Conservation (phyloP, 2,329 filamentous ascomycete species). For the Aschersonia sp. region DNA sequence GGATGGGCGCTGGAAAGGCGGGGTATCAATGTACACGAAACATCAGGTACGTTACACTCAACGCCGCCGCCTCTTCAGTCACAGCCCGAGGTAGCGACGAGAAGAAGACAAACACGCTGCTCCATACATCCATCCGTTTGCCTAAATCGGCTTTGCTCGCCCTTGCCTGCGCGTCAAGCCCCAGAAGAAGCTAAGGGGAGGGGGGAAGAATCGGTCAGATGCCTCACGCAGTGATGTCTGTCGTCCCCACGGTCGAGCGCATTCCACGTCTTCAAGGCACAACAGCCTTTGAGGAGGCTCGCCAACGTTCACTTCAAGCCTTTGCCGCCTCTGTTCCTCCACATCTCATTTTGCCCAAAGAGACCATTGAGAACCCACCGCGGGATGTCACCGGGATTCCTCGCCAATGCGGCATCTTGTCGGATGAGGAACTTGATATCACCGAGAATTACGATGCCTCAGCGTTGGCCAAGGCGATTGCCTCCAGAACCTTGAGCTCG, state of each 20-base stretch:
- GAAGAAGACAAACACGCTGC: not conserved
- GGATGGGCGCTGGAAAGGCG: not conserved
- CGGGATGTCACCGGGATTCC: constrained; percentile 20
- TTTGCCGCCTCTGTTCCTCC: constrained; percentile 18
- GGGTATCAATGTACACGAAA: not conserved
- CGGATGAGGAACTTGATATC: constrained; percentile 28
- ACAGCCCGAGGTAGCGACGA: not conserved
- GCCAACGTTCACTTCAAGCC: constrained; percentile 10
- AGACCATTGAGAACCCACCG: constrained; percentile 12
- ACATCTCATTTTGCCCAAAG: constrained; percentile 13
- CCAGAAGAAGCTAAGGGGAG: too few relatives aligned
- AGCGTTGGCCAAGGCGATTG: constrained; percentile 24
- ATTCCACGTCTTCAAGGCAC: constrained; percentile 8
- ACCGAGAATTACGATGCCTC: constrained; percentile 30
- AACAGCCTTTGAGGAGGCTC: constrained; percentile 9
- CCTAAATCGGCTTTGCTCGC: too few relatives aligned
- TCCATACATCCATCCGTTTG: too few relatives aligned
- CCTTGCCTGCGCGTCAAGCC: too few relatives aligned
- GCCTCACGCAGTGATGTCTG: not conserved
- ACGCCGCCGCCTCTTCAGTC: not conserved
- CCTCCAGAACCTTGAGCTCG: constrained; percentile 17
- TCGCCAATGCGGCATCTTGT: constrained; percentile 26
- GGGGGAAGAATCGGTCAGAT: too few relatives aligned
- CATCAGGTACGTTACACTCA: not conserved
- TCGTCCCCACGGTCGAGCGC: constrained; percentile 6